Percentiles rank a stretch among this genome's conserved stretches.
Conservation (phyloP, 768 basidiomycete genomes). For the Lactifluus piperatus region DNA sequence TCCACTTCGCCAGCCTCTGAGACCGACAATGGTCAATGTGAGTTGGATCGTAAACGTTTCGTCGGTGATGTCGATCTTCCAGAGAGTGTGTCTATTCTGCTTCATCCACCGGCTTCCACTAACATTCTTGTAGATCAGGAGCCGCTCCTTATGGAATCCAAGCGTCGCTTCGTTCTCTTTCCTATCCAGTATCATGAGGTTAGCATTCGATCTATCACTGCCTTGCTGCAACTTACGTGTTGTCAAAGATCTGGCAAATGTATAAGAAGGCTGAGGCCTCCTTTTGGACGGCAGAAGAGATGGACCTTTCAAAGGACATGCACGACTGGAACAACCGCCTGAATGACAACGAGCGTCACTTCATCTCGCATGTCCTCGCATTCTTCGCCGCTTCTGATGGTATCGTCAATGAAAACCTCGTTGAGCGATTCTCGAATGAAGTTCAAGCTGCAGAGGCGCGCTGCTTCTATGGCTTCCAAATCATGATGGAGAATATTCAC, state of each 20-base stretch:
- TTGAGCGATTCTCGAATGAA: conserved; percentile 89
- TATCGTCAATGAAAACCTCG: conserved; percentile 92
- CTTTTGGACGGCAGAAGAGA: conserved; percentile 91
- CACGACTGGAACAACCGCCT: conserved; percentile 80
- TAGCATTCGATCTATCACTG: conserved; percentile 19
- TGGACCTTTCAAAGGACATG: conserved; percentile 80
- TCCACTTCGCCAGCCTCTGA: conserved; percentile 17
- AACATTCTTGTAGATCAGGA: conserved; percentile 45
- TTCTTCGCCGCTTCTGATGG: conserved; percentile 97
- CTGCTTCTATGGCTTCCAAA: conserved; percentile 96
- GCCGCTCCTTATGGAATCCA: conserved; percentile 70
- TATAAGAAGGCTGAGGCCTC: conserved; percentile 94
- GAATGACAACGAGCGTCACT: conserved; percentile 76
- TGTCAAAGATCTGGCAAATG: conserved; percentile 78
- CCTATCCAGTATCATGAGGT: conserved; percentile 92
- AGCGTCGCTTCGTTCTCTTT: conserved; percentile 82
- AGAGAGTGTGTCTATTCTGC: conserved; percentile 28
- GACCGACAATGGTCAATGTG: conserved; percentile 11
- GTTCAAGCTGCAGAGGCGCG: conserved; percentile 89
- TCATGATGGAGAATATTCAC: conserved; percentile 99
- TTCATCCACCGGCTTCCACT: background rate
- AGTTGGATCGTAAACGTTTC: conserved; percentile 28
- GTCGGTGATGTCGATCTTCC: conserved; percentile 49
- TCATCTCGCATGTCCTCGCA: conserved; percentile 87
- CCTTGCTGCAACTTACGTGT: background rate